These are phyloP conservation scores for Sequoia sempervirens DNA, from an alignment of 75 land plant species.

Conservation along the genomic window DNA sequence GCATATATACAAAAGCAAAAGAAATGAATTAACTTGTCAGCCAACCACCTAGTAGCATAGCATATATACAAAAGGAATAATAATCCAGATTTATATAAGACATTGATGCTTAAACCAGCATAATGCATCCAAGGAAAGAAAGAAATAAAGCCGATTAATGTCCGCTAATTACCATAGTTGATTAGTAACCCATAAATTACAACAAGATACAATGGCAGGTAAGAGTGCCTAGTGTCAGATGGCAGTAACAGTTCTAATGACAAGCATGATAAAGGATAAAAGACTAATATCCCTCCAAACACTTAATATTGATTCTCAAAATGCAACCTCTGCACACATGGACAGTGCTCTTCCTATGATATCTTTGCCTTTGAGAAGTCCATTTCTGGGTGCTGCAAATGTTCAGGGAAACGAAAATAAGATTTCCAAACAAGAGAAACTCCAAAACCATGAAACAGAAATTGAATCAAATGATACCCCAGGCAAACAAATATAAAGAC, in stretches of 20 bases:
- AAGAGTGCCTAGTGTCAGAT: not conserved
- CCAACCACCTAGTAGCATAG: not conserved
- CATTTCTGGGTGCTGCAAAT: constrained; percentile 85
- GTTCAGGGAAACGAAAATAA: not conserved
- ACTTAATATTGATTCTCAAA: not conserved
- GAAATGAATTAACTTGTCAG: not conserved
- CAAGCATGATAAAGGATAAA: not conserved
- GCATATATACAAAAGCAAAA: too few relatives aligned
- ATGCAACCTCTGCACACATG: constrained; percentile 4
- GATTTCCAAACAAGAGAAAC: not conserved
- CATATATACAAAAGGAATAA: not conserved
- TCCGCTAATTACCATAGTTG: not conserved
- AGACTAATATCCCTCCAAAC: not conserved
- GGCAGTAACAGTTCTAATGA: not conserved
- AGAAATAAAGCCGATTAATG: too few relatives aligned
- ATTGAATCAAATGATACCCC: not conserved
- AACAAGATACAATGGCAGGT: not conserved
- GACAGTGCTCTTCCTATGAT: constrained; percentile 9
- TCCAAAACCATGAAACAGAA: not conserved
- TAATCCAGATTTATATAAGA: not conserved
- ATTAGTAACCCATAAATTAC: not conserved
- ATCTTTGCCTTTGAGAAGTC: constrained; percentile 83
- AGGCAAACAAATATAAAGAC: not conserved
- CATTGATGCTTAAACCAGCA: not conserved
- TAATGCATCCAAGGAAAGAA: not conserved